Conservation (phyloP, 1,139 yeast species). For the Hyphopichia wangnamkhiaoensis region DNA sequence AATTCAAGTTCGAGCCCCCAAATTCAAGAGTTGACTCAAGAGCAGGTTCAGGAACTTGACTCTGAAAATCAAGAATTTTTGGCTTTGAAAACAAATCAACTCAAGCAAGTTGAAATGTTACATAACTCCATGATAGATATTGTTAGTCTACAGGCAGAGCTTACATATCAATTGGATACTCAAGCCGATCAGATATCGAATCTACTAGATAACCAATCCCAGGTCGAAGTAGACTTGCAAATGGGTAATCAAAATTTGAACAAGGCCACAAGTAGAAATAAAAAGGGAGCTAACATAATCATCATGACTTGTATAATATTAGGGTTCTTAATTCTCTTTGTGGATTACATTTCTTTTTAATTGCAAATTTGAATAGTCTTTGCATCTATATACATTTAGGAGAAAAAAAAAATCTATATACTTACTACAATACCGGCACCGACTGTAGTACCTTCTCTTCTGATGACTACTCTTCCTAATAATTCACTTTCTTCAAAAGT, state of each 20-base stretch:
- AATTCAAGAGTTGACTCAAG: slow-evolving; percentile 40
- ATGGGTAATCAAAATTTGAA: slow-evolving; percentile 75
- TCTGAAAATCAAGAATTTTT: slow-evolving; percentile 72
- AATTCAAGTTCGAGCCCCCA: slow-evolving; percentile 8
- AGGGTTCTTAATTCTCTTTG: slow-evolving; percentile 61
- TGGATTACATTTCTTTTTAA: slow-evolving; percentile 56
- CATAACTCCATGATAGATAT: slow-evolving; percentile 81
- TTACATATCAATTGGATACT: slow-evolving; percentile 69
- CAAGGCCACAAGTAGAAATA: slow-evolving; percentile 70
- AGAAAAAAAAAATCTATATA: slow-evolving; percentile 6
- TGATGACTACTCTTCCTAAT: slow-evolving; percentile 78
- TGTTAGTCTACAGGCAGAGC: slow-evolving; percentile 73
- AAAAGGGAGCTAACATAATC: slow-evolving; percentile 68
- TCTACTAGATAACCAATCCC: slow-evolving; percentile 70
- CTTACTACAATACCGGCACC: slow-evolving; percentile 76
- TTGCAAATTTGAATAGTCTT: not conserved
- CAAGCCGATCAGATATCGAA: slow-evolving; percentile 75
- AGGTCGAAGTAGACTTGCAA: slow-evolving; percentile 65
- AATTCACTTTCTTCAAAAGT: slow-evolving; percentile 58
- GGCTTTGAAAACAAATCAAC: slow-evolving; percentile 60
- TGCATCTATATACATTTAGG: no score
- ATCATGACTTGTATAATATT: slow-evolving; percentile 60
- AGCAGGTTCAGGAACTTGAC: slow-evolving; percentile 68
- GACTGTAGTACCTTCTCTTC: slow-evolving; percentile 83
- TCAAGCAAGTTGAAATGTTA: slow-evolving; percentile 67